Percentiles rank a stretch among this genome's conserved stretches.
phyloP scores from a whole-genome alignment of 768 basidiomycete genomes.

The Agaricus sinodeliciosus region DNA sequence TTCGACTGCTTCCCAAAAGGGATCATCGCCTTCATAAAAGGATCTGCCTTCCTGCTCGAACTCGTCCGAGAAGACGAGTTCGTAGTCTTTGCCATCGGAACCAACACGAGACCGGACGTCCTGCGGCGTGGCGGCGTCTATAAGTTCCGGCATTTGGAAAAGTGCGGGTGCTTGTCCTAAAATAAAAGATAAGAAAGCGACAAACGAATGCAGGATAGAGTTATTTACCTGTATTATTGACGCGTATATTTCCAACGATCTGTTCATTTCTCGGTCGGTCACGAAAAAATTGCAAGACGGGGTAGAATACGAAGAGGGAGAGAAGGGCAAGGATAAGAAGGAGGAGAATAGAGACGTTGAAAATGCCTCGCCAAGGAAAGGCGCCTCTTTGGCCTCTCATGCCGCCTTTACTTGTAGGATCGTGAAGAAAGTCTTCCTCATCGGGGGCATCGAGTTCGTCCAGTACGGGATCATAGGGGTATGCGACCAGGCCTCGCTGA shows the following conservation, averaged over 20 bases:
- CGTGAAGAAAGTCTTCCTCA: conserved; percentile 75
- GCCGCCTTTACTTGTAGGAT: conserved; percentile 34
- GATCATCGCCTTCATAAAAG: conserved; percentile 61
- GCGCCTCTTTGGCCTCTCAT: conserved; percentile 18
- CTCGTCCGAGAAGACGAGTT: conserved; percentile 72
- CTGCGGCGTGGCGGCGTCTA: conserved; percentile 68
- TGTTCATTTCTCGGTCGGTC: conserved; percentile 29
- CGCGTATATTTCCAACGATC: conserved; percentile 56
- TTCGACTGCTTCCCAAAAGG: conserved; percentile 66
- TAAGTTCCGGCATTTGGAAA: conserved; percentile 48
- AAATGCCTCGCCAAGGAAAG: conserved; percentile 41
- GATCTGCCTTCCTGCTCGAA: conserved; percentile 62
- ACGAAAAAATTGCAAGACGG: conserved; percentile 50
- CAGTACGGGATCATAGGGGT: conserved; percentile 60
- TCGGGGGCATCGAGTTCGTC: conserved; percentile 53
- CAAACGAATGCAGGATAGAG: conserved; percentile 7
- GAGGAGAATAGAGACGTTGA: conserved; percentile 67
- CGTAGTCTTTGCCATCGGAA: conserved; percentile 64
- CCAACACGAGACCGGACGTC: conserved; percentile 55
- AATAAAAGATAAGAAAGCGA: neutral
- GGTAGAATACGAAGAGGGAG: conserved; percentile 76
- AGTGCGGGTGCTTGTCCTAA: conserved; percentile 59
- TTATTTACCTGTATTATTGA: conserved; percentile 45
- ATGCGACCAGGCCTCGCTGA: conserved; percentile 48
- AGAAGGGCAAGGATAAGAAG: conserved; percentile 57